Percentiles rank a stretch among this genome's conserved stretches.
Evolutionary conservation across 176 grass and related monocot genomes (phyloP).

Genomic region (Rhynchospora pubera): DNA sequence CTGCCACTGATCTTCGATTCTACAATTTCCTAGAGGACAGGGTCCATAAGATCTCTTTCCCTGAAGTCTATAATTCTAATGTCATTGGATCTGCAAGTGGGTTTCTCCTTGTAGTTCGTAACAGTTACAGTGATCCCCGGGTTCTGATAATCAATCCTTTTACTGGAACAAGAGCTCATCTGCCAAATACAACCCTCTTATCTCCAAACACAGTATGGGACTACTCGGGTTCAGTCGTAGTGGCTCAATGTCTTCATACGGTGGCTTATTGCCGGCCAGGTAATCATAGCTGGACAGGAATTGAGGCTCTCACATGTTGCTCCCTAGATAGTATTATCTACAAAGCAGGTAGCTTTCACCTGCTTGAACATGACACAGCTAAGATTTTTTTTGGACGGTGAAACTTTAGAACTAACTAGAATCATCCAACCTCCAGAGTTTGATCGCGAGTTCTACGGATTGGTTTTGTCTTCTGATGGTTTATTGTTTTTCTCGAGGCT

Average conservation of each 20-base stretch:
- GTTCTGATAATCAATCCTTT: not conserved
- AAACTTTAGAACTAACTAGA: not conserved
- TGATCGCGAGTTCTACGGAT: not conserved
- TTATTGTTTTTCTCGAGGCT: not conserved
- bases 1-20: constrained; percentile 47
- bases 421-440: not conserved
- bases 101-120: not conserved
- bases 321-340: not conserved
- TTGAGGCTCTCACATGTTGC: not conserved
- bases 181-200: not conserved
- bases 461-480: not conserved
- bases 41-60: constrained; percentile 22
- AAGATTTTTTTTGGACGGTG: not conserved
- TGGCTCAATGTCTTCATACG: not conserved
- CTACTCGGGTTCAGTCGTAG: not conserved
- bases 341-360: not conserved
- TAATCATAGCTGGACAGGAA: not conserved
- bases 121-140: not conserved
- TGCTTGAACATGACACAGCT: not conserved
- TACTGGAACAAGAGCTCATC: not conserved
- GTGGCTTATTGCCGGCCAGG: not conserved
- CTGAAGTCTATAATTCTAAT: not conserved
- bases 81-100: not conserved
- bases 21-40: constrained; percentile 39
- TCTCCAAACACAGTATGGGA: not conserved